phyloP scores from a whole-genome alignment of 371 early-diverging fungal species.

The Apophysomyces trapeziformis region DNA sequence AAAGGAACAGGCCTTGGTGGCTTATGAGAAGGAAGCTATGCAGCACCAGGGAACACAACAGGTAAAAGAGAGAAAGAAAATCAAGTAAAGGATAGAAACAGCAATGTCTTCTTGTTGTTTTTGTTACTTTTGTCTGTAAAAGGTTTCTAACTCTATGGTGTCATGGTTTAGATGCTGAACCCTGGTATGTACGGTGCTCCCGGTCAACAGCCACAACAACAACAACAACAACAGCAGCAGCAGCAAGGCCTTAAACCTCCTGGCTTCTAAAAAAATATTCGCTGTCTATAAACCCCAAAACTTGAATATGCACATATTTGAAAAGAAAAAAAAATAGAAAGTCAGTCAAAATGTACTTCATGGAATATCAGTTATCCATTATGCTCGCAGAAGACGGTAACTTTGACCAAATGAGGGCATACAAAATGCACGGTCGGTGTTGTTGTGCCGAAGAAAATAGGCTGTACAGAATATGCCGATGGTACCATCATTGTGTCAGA shows the following conservation, averaged over 20 bases:
- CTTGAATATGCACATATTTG: constrained; percentile 7
- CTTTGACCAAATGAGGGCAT: too few species aligned
- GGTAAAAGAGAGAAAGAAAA: constrained; percentile 28
- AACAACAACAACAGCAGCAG: constrained; percentile 7
- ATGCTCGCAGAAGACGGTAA: too few species aligned
- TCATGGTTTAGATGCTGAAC: constrained; percentile 11
- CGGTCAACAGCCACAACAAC: constrained; percentile 7
- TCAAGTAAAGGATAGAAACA: not conserved
- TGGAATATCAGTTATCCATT: too few species aligned
- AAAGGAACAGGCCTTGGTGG: constrained; percentile 76
- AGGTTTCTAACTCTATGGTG: too few species aligned
- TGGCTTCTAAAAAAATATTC: constrained; percentile 8
- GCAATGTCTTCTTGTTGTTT: not conserved
- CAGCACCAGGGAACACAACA: constrained; percentile 68
- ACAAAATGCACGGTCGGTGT: too few species aligned
- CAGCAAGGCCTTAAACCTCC: constrained; percentile 14
- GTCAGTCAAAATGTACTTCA: not conserved
- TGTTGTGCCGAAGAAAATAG: too few species aligned
- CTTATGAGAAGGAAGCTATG: constrained; percentile 74
- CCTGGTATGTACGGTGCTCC: constrained; percentile 15
- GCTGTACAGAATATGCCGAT: too few species aligned
- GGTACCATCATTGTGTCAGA: too few species aligned
- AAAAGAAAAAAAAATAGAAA: constrained; percentile 6
- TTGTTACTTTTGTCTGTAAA: too few species aligned
- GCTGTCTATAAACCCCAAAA: not conserved